Base-by-base conservation (phyloP, 345 rosid genomes). In the Linum usitatissimum region DNA sequence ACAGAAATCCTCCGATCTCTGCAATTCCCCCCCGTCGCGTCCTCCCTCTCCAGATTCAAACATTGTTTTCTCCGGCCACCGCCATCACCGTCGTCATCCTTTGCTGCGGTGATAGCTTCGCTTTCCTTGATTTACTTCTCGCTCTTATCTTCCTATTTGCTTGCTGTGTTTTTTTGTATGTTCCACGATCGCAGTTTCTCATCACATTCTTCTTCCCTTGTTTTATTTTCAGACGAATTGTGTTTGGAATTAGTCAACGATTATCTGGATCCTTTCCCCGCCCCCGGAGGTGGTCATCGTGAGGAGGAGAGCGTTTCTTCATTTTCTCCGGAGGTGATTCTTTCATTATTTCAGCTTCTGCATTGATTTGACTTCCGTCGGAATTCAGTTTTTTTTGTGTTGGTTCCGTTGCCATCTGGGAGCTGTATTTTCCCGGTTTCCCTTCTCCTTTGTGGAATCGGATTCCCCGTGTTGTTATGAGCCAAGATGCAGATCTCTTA, bases 21-120 rank as follows among this genome's bases (percentile, higher is more conserved):
- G 14, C 17, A 10, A 10, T 45, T 15, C 51, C 10, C 51, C 1
- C 10, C 15, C 51, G 17, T 45, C 51, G 8, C 51, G 3, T 45
- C 51, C 51, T 45, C 51, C 51, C 51, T 45, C 51, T 45, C 51
- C 51, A 45, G 51, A 45, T 45, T 45, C 51, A 45, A 45, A 45
- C 51, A 45, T 45, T 45, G 51, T 4, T 3, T 45, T 13, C 13
- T 45, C 51, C 51, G 14, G 8, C 51, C 51, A 45, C 51, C 51
- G 51, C 51, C 51, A 15, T 45, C 51, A 45, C 51, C 51, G 51
- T 45, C 17, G 15, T 45, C 14, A 45, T 45, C 51, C 51, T 45
- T 45, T 15, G 15, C 17, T 15, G 51, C 7, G 51, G 51, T 45
- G 15, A 15, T 12, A 45, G 17, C 51, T 45, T 45, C 17, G 51